These are phyloP conservation scores for Plectosphaerella plurivora DNA, from an alignment of 2,329 filamentous ascomycete species.

Conservation along the genomic window DNA sequence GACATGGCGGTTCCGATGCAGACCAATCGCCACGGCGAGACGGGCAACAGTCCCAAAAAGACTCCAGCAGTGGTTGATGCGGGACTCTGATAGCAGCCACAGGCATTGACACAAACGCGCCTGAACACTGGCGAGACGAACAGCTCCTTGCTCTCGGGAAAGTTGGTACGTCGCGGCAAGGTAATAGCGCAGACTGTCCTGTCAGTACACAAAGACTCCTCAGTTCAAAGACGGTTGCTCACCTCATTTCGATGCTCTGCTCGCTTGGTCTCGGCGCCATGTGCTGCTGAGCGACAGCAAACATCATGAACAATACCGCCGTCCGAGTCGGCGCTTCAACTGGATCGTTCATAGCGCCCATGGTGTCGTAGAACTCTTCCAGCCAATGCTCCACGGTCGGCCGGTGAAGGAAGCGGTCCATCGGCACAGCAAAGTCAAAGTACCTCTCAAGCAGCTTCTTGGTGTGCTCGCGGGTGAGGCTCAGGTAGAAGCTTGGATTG, in stretches of 20 bases:
- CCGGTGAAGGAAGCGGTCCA: conserved; percentile 30
- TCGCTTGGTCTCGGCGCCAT: conserved; percentile 4
- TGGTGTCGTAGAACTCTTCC: conserved; percentile 35
- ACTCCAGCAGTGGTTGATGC: conserved; percentile 41
- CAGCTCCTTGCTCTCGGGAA: conserved; percentile 28
- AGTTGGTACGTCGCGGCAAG: conserved; percentile 28
- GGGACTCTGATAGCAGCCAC: conserved; percentile 36
- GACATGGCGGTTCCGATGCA: conserved; percentile 26
- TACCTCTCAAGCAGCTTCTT: conserved; percentile 23
- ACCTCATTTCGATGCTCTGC: conserved; percentile 1
- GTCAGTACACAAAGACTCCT: too few relatives aligned
- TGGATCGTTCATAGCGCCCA: conserved; percentile 27
- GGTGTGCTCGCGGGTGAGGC: conserved; percentile 22
- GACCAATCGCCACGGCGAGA: conserved; percentile 27
- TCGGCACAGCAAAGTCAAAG: conserved; percentile 30
- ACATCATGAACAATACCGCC: conserved; percentile 23
- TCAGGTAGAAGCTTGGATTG: conserved; percentile 32
- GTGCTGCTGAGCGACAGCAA: conserved; percentile 46
- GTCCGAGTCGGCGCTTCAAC: not conserved
- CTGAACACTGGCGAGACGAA: conserved; percentile 32
- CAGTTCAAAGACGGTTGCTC: too few relatives aligned
- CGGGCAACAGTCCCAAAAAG: conserved; percentile 36
- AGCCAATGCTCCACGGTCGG: conserved; percentile 31
- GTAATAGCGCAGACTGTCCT: conserved; percentile 19
- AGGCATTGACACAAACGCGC: conserved; percentile 34